phyloP scores from a whole-genome alignment of 2,329 filamentous ascomycete genomes.

The Paramyrothecium roridum region DNA sequence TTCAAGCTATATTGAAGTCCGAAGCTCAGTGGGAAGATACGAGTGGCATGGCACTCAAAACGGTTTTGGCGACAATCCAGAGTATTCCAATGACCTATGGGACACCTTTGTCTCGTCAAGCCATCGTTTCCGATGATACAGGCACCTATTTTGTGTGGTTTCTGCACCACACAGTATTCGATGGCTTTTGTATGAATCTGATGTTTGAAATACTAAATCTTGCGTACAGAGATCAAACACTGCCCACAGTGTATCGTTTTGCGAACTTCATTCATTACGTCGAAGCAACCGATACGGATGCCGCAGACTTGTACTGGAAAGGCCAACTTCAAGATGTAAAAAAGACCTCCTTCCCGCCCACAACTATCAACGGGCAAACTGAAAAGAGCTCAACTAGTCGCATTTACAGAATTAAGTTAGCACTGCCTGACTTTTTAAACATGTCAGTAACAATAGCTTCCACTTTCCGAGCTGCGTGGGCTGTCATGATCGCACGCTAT shows the following conservation, averaged over 20 bases:
- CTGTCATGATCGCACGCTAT: background rate
- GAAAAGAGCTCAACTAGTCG: background rate
- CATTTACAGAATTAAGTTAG: background rate
- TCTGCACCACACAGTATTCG: constrained; percentile 43
- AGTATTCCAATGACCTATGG: background rate
- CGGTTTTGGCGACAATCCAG: background rate
- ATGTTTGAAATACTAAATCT: constrained; percentile 8
- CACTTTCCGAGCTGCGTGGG: background rate
- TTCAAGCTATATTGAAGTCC: constrained; percentile 1
- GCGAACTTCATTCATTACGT: constrained; percentile 37
- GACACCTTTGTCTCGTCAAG: background rate
- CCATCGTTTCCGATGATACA: background rate
- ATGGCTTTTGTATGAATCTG: constrained; percentile 46
- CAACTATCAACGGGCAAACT: background rate
- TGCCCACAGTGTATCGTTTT: constrained; percentile 19
- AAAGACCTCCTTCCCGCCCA: too few species aligned
- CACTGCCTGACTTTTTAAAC: background rate
- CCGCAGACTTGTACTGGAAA: too few species aligned
- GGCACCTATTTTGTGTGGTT: constrained; percentile 9
- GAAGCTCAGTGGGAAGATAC: background rate
- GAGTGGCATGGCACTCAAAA: background rate
- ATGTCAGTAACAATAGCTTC: background rate
- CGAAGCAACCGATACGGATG: too few species aligned
- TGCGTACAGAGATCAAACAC: constrained; percentile 3
- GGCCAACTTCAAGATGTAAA: too few species aligned